Evolutionary conservation across 2,329 filamentous ascomycete genomes (phyloP).

Genomic region (Pyrenochaeta sp.): DNA sequence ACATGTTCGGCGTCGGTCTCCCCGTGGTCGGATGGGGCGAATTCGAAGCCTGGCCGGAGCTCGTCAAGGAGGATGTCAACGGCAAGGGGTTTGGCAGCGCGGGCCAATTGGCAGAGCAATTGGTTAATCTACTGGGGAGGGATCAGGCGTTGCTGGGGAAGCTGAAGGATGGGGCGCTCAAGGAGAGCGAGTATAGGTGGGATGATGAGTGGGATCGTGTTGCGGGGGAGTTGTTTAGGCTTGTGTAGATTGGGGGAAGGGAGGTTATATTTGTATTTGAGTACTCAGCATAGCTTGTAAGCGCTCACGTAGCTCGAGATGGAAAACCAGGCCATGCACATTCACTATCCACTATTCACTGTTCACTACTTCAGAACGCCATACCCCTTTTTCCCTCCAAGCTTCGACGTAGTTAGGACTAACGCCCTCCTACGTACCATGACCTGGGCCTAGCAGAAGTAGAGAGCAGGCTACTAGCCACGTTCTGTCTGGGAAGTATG

Average conservation of each 20-base stretch:
- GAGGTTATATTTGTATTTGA: too few relatives aligned
- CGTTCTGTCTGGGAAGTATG: too few relatives aligned
- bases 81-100: conserved; percentile 83
- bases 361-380: too few relatives aligned
- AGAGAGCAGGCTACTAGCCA: too few relatives aligned
- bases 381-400: too few relatives aligned
- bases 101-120: conserved; percentile 67
- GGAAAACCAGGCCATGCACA: too few relatives aligned
- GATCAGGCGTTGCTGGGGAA: conserved; percentile 62
- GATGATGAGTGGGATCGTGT: conserved; percentile 91
- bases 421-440: too few relatives aligned
- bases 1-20: conserved; percentile 96
- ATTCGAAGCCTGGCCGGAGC: conserved; percentile 87
- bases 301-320: too few relatives aligned
- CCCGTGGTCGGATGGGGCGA: conserved; percentile 86
- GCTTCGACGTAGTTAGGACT: too few relatives aligned
- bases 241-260: background rate
- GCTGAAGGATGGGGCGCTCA: conserved; percentile 72
- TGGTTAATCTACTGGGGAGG: conserved; percentile 69
- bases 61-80: conserved; percentile 88
- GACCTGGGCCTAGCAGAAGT: too few relatives aligned
- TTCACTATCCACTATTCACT: too few relatives aligned
- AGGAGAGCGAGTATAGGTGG: conserved; percentile 82
- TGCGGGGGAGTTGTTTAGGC: conserved; percentile 71
- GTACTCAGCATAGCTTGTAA: too few relatives aligned